Conservation (phyloP, 2,329 filamentous ascomycete genomes). For the Escovopsis sp. region DNA sequence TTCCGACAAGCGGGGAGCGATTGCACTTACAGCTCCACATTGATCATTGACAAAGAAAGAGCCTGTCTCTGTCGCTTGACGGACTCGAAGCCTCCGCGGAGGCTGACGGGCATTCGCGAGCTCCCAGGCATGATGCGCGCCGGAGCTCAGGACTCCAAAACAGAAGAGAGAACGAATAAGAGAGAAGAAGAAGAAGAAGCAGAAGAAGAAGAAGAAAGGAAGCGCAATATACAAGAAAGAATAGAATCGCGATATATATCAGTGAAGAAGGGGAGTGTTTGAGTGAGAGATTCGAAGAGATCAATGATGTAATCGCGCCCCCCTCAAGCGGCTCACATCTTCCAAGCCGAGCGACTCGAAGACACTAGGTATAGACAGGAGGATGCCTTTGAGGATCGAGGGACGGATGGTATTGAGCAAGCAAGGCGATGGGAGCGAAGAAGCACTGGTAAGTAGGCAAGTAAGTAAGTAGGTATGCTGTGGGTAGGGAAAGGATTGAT, state of each 20-base stretch:
- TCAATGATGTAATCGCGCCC: not conserved
- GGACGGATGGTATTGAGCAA: not conserved
- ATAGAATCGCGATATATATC: no score
- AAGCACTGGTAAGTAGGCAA: not conserved
- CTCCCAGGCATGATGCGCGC: conserved; percentile 43
- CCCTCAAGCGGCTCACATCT: not conserved
- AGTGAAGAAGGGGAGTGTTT: no score
- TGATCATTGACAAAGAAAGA: conserved; percentile 44
- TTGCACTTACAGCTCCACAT: conserved; percentile 52
- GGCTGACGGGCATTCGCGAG: conserved; percentile 55
- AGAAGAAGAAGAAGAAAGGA: not conserved
- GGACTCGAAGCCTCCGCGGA: conserved; percentile 50
- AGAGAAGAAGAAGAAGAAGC: not conserved
- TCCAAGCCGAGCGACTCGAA: not conserved
- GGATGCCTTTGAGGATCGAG: no score
- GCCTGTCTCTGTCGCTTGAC: conserved; percentile 43
- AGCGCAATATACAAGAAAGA: no score
- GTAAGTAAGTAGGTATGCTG: not conserved
- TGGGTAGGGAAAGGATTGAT: not conserved
- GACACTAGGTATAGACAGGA: not conserved
- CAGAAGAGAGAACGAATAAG: not conserved
- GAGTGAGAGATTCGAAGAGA: no score
- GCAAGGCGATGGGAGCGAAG: not conserved
- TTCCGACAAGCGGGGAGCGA: not conserved
- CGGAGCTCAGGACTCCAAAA: not conserved